phyloP scores from a whole-genome alignment of 805 yeast genomes.

The Yamadazyma nakazawae region DNA sequence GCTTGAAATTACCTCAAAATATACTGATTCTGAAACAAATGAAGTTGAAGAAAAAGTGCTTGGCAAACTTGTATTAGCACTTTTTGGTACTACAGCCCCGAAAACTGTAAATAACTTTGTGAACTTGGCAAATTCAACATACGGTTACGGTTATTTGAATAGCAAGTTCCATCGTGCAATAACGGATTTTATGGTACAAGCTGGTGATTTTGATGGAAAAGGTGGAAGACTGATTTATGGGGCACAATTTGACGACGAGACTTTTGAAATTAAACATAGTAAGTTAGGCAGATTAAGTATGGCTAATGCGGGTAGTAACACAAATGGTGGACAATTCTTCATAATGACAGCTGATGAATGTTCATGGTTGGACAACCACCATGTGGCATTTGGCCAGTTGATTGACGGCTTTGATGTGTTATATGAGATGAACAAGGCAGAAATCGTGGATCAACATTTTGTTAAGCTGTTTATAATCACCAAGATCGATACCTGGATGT shows the following conservation, averaged over 20 bases:
- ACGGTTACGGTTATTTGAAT: slow-evolving; percentile 62
- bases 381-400: slow-evolving; percentile 94
- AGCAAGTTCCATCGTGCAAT: slow-evolving; percentile 49
- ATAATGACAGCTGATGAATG: slow-evolving; percentile 27
- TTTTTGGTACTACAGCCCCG: slow-evolving; percentile 67
- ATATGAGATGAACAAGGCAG: slow-evolving; percentile 31
- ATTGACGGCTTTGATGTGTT: slow-evolving; percentile 80
- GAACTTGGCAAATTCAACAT: slow-evolving; percentile 25
- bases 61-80: slow-evolving; percentile 53
- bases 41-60: slow-evolving; percentile 11
- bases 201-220: slow-evolving; percentile 53
- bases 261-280: slow-evolving; percentile 66
- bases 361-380: slow-evolving; percentile 71
- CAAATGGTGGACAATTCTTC: slow-evolving; percentile 49
- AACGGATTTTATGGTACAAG: slow-evolving; percentile 36
- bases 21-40: slow-evolving; percentile 12
- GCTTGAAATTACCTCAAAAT: slow-evolving; percentile 36
- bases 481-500: slow-evolving; percentile 10
- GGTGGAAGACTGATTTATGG: slow-evolving; percentile 80
- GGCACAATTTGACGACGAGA: slow-evolving; percentile 45
- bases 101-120: slow-evolving; percentile 35
- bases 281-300: slow-evolving; percentile 79
- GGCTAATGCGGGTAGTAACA: slow-evolving; percentile 64
- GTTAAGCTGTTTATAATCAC: slow-evolving; percentile 16
- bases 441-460: slow-evolving; percentile 18